These are phyloP conservation scores for Astrephomene gubernaculifera DNA, from an alignment of 139 green algal species.

Conservation along the genomic window DNA sequence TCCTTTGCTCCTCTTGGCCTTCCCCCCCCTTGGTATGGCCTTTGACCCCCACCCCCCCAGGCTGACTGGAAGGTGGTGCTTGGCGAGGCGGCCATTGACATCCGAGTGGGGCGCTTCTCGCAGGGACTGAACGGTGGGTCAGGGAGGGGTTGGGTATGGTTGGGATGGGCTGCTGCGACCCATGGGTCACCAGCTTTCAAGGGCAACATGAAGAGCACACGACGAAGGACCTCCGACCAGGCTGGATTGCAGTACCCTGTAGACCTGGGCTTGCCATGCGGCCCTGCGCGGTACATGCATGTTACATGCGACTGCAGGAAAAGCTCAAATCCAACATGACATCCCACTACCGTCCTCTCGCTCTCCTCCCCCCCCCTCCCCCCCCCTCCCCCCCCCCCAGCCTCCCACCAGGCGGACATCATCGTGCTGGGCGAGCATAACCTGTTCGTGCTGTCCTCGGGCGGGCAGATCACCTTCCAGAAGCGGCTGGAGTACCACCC, in stretches of 20 bases:
- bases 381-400: not conserved
- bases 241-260: too few species aligned
- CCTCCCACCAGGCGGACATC: constrained; percentile 60
- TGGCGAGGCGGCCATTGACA: constrained; percentile 69
- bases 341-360: not conserved
- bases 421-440: constrained; percentile 70
- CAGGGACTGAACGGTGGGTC: constrained; percentile 32
- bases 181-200: too few species aligned
- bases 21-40: too few species aligned
- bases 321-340: too few species aligned
- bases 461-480: constrained; percentile 57
- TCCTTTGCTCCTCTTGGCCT: too few species aligned
- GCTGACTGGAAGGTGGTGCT: constrained; percentile 68
- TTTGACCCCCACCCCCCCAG: constrained; percentile 13
- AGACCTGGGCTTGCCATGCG: too few species aligned
- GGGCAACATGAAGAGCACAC: too few species aligned
- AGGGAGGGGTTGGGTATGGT: not conserved
- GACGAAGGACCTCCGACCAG: too few species aligned
- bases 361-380: not conserved
- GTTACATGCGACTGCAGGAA: too few species aligned
- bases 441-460: constrained; percentile 62
- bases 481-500: constrained; percentile 75
- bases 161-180: too few species aligned
- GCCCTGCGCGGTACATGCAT: too few species aligned
- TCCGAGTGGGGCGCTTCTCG: constrained; percentile 48